Conservation (phyloP, 352 stramenopile genomes). For the Pythium coloratum region DNA sequence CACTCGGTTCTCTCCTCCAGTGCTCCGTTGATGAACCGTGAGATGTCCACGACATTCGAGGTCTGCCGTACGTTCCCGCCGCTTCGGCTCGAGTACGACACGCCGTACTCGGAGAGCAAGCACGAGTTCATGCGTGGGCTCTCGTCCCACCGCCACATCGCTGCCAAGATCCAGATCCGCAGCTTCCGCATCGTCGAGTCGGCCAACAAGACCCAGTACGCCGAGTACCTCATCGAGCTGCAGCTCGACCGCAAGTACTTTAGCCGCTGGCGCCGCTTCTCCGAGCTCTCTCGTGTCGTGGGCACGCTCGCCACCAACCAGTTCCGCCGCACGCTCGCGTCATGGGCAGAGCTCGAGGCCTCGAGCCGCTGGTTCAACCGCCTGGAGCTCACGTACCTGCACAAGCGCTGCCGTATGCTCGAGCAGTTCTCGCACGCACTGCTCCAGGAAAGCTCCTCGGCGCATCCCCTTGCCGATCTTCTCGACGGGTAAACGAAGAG, state of each 20-base stretch:
- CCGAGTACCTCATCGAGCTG: conserved; percentile 81
- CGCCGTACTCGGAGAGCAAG: conserved; percentile 57
- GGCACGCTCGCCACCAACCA: conserved; percentile 50
- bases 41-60: conserved; percentile 68
- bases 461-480: conserved; percentile 69
- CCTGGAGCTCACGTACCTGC: conserved; percentile 80
- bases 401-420: conserved; percentile 73
- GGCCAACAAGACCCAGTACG: conserved; percentile 52
- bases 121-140: conserved; percentile 65
- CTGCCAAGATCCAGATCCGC: conserved; percentile 77
- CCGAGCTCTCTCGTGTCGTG: conserved; percentile 68
- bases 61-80: conserved; percentile 72
- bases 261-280: conserved; percentile 76
- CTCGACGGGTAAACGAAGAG: conserved; percentile 43
- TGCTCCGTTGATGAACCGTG: conserved; percentile 52
- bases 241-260: conserved; percentile 75
- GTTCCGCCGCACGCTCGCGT: conserved; percentile 52
- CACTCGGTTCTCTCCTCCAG: background rate
- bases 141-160: conserved; percentile 72
- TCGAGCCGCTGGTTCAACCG: conserved; percentile 80
- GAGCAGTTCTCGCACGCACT: conserved; percentile 77
- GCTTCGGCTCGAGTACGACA: conserved; percentile 54
- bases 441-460: conserved; percentile 70
- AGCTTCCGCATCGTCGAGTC: conserved; percentile 82
- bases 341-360: conserved; percentile 59